phyloP scores from a whole-genome alignment of 805 yeast genomes.

The Wickerhamiella alocasiicola region DNA sequence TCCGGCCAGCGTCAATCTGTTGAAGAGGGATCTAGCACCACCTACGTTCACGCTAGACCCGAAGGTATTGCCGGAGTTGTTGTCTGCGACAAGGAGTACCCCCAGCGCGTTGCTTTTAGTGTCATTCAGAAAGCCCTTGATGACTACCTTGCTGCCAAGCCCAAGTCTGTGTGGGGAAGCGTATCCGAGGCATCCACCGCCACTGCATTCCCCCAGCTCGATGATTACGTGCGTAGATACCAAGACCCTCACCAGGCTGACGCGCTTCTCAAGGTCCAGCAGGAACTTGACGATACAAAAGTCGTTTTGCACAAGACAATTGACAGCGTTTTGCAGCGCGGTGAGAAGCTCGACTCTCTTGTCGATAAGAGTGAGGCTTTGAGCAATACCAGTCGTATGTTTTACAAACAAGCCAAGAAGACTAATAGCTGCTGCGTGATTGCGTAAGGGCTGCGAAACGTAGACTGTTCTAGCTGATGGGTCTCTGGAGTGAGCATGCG shows the following conservation, averaged over 20 bases:
- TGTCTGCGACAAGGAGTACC: constrained; percentile 90
- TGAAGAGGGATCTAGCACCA: constrained; percentile 82
- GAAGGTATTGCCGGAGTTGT: constrained; percentile 90
- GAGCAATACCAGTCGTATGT: constrained; percentile 78
- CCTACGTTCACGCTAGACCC: constrained; percentile 78
- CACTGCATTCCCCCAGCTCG: constrained; percentile 48
- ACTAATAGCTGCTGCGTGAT: constrained; percentile 82
- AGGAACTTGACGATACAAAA: constrained; percentile 94
- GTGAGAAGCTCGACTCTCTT: constrained; percentile 85
- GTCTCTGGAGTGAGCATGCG: too few species aligned
- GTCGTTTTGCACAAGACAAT: constrained; percentile 92
- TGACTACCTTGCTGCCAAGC: constrained; percentile 66
- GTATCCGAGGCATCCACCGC: constrained; percentile 33
- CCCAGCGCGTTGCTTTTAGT: constrained; percentile 92
- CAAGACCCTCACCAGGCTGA: constrained; percentile 98
- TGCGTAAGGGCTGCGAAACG: too few species aligned
- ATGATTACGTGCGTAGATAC: constrained; percentile 62
- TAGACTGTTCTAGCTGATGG: too few species aligned
- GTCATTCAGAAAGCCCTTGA: constrained; percentile 81
- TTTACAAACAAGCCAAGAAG: constrained; percentile 94
- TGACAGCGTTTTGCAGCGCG: constrained; percentile 86
- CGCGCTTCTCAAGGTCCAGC: constrained; percentile 92
- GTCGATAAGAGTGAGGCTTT: constrained; percentile 94
- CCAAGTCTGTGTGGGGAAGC: constrained; percentile 52
- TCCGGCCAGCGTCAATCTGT: constrained; percentile 89